Evolutionary conservation across 2,329 filamentous ascomycete genomes (phyloP).

Genomic region (Pestalotiopsis sp.): DNA sequence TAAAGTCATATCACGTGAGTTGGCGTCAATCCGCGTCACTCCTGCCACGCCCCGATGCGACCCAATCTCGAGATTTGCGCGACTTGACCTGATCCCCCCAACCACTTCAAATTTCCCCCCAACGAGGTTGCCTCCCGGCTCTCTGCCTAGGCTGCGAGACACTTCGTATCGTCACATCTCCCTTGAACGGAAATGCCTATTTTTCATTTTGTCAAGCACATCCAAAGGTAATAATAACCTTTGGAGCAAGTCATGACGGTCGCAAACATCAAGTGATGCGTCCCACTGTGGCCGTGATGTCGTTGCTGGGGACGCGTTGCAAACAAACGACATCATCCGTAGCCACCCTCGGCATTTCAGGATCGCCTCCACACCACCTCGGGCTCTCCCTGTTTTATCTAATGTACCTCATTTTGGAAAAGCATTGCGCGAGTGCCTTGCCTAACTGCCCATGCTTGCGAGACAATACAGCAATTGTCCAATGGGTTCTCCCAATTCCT

Average conservation of each 20-base stretch:
- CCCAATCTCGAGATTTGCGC: neutral
- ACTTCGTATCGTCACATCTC: neutral
- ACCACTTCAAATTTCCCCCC: constrained; percentile 4
- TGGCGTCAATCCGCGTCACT: constrained; percentile 2
- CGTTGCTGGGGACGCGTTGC: neutral
- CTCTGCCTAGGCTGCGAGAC: neutral
- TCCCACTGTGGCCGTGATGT: neutral
- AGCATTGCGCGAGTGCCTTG: constrained; percentile 4
- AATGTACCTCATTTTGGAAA: neutral
- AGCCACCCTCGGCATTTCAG: neutral
- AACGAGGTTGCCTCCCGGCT: neutral
- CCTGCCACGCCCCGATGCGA: neutral
- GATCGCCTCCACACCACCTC: neutral
- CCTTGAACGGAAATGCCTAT: neutral
- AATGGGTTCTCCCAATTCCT: constrained; percentile 1
- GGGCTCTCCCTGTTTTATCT: neutral
- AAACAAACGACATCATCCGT: neutral
- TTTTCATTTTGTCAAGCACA: neutral
- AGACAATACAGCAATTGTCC: neutral
- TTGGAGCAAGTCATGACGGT: neutral
- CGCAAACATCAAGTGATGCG: neutral
- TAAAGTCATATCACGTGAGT: constrained; percentile 4
- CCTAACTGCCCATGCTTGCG: neutral
- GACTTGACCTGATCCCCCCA: constrained; percentile 1
- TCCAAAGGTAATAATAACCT: neutral